A percentile compares a stretch with the other conserved stretches of the same genome.
Conservation (phyloP, 2,329 filamentous ascomycete species). For the Pyrenochaeta sp. region DNA sequence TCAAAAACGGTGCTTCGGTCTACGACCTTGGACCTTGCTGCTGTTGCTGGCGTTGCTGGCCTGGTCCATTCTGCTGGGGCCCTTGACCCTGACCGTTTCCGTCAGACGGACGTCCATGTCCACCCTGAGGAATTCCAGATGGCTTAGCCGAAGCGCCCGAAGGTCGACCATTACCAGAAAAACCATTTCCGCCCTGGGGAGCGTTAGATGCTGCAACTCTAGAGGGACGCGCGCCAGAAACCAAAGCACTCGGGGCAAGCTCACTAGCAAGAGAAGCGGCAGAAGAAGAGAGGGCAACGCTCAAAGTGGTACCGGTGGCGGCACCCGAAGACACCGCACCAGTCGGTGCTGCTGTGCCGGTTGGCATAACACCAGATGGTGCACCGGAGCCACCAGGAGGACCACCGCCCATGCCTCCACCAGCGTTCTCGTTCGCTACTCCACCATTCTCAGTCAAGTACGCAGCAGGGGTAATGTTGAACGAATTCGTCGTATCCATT, state of each 20-base stretch:
- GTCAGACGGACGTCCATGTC: neutral
- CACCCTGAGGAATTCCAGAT: neutral
- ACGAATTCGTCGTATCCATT: constrained; percentile 32
- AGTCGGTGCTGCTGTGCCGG: constrained; percentile 11
- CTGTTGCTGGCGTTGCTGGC: constrained; percentile 8
- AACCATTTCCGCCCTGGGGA: constrained; percentile 5
- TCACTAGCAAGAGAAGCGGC: constrained; percentile 6
- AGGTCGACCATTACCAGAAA: neutral
- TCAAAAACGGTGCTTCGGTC: neutral
- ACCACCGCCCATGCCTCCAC: constrained; percentile 23
- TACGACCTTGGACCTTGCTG: constrained; percentile 1
- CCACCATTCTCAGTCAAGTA: constrained; percentile 39
- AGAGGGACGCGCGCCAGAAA: neutral
- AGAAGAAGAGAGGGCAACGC: constrained; percentile 11
- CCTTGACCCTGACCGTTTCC: constrained; percentile 2
- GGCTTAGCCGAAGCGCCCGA: constrained; percentile 3
- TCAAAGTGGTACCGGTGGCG: constrained; percentile 14
- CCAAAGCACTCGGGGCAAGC: neutral
- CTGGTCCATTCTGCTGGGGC: neutral
- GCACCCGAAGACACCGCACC: constrained; percentile 2
- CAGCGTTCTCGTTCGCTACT: constrained; percentile 34
- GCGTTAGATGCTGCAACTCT: constrained; percentile 3
- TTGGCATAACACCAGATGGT: constrained; percentile 11
- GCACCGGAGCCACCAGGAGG: constrained; percentile 17
- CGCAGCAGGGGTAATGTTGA: constrained; percentile 40